A percentile compares a stretch with the other conserved stretches of the same genome.
These are phyloP conservation scores for Phytopythium chamaehyphon DNA, from an alignment of 352 stramenopile species.

Conservation along the genomic window DNA sequence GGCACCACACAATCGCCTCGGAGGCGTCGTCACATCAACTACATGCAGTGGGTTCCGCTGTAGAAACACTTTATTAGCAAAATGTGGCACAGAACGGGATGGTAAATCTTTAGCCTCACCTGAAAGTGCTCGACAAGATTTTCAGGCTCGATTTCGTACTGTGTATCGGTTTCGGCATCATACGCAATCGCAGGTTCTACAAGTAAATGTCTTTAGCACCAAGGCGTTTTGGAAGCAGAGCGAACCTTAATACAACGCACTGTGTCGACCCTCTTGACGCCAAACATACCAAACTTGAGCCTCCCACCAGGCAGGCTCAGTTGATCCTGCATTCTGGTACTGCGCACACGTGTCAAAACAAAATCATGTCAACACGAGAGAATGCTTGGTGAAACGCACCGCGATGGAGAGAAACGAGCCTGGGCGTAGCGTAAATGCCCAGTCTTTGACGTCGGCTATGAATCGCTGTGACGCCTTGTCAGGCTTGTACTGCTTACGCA, in stretches of 20 bases:
- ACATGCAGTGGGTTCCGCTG: slow-evolving; percentile 69
- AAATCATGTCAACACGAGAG: background rate
- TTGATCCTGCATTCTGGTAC: slow-evolving; percentile 68
- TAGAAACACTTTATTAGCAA: slow-evolving; percentile 5
- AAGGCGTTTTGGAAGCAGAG: background rate
- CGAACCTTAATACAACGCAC: slow-evolving; percentile 21
- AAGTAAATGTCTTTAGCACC: background rate
- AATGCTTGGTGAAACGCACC: slow-evolving; percentile 31
- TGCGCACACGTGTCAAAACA: slow-evolving; percentile 12
- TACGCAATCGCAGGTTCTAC: slow-evolving; percentile 50
- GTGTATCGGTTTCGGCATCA: slow-evolving; percentile 36
- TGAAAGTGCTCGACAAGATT: slow-evolving; percentile 54
- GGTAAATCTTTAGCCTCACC: slow-evolving; percentile 10
- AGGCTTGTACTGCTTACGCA: slow-evolving; percentile 48
- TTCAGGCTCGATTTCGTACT: slow-evolving; percentile 36
- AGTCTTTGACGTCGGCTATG: slow-evolving; percentile 49
- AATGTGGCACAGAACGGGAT: background rate
- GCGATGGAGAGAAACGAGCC: slow-evolving; percentile 57
- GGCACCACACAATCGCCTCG: slow-evolving; percentile 32
- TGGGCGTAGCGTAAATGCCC: slow-evolving; percentile 42
- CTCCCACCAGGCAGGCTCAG: slow-evolving; percentile 73
- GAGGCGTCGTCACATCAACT: slow-evolving; percentile 56
- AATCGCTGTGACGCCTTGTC: slow-evolving; percentile 46
- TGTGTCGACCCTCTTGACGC: slow-evolving; percentile 53
- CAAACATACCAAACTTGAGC: slow-evolving; percentile 84